Conservation (phyloP, 192 early-diverging fungal genomes). For the Coemansia sp. region DNA sequence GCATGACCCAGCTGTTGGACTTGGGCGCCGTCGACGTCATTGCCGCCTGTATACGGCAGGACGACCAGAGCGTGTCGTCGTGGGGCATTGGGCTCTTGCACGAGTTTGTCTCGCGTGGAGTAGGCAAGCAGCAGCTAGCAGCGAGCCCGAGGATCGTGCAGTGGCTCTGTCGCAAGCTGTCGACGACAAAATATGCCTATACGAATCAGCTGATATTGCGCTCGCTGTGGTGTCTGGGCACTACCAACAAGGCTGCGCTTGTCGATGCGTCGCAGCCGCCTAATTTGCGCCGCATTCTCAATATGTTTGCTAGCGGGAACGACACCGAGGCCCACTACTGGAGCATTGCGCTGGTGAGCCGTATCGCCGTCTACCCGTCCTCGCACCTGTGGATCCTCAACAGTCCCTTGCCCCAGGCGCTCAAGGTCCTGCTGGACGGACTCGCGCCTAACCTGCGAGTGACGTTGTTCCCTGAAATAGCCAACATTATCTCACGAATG, state of each 20-base stretch:
- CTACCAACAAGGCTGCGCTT: constrained; percentile 12
- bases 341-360: constrained; percentile 35
- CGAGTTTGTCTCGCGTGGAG: constrained; percentile 49
- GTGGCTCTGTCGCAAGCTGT: constrained; percentile 43
- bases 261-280: constrained; percentile 27
- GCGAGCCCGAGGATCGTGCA: constrained; percentile 33
- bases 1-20: constrained; percentile 36
- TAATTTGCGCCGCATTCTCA: constrained; percentile 45
- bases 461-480: constrained; percentile 41
- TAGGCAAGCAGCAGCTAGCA: constrained; percentile 35
- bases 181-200: constrained; percentile 41
- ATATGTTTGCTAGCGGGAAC: constrained; percentile 25
- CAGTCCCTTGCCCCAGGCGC: constrained; percentile 32
- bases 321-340: constrained; percentile 47
- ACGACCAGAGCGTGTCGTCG: constrained; percentile 48
- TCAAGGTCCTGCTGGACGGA: constrained; percentile 15
- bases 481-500: constrained; percentile 36
- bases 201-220: constrained; percentile 56
- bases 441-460: constrained; percentile 10
- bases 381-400: constrained; percentile 46
- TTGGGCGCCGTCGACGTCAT: constrained; percentile 37
- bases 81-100: constrained; percentile 56
- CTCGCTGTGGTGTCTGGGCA: constrained; percentile 45
- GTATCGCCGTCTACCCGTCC: constrained; percentile 18
- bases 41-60: constrained; percentile 31